A percentile compares a stretch with the other conserved stretches of the same genome.
Evolutionary conservation across 495 filamentous ascomycete species (phyloP).

Genomic region (Immersiella caudata): DNA sequence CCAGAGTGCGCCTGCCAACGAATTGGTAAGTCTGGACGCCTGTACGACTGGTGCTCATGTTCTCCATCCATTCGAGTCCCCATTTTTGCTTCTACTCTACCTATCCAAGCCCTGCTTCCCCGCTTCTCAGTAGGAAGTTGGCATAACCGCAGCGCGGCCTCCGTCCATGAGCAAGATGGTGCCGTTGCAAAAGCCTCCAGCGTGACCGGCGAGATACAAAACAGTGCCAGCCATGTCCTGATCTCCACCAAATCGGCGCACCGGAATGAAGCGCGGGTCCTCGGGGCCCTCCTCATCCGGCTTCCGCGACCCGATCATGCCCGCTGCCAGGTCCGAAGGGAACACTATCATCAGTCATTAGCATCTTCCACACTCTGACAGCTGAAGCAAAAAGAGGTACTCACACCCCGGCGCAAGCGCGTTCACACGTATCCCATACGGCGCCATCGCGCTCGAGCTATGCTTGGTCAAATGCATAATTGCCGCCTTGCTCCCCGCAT

Average conservation of each 20-base stretch:
- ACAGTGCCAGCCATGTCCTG: conserved; percentile 63
- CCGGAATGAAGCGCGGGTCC: conserved; percentile 49
- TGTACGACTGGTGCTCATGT: too few relatives aligned
- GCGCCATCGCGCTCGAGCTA: conserved; percentile 54
- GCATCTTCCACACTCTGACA: conserved; percentile 35
- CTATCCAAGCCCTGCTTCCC: background rate
- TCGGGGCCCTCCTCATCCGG: conserved; percentile 42
- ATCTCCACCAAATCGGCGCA: conserved; percentile 52
- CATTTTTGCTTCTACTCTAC: too few relatives aligned
- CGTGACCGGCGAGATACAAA: conserved; percentile 59
- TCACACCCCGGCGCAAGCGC: conserved; percentile 64
- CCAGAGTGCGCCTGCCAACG: too few relatives aligned
- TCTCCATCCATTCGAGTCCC: too few relatives aligned
- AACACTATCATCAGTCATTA: conserved; percentile 43
- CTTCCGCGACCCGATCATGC: conserved; percentile 41
- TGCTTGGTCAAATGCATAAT: conserved; percentile 64
- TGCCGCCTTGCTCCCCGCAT: conserved; percentile 64
- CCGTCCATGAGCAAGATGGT: conserved; percentile 60
- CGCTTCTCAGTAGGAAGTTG: conserved; percentile 42
- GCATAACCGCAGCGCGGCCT: conserved; percentile 50
- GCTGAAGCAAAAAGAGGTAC: conserved; percentile 10
- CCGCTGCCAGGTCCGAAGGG: conserved; percentile 57
- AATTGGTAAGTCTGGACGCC: too few relatives aligned
- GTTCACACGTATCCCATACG: conserved; percentile 62
- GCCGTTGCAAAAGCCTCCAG: conserved; percentile 63